Evolutionary conservation across 148 eudicot genomes (phyloP).

Genomic region (Heliosperma pusillum): DNA sequence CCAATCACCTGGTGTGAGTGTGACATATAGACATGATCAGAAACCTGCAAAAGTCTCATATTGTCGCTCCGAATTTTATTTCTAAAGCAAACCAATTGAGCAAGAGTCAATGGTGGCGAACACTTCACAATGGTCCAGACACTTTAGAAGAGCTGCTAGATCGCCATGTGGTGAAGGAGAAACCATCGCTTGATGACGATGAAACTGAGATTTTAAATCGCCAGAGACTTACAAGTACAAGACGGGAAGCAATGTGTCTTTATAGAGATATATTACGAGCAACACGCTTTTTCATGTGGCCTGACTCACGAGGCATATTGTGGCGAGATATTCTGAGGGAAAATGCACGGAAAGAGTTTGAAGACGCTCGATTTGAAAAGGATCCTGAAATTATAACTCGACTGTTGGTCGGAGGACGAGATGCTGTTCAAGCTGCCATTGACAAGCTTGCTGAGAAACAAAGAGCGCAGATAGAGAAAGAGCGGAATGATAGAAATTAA

Average conservation of each 20-base stretch:
- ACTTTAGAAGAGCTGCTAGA: conserved; percentile 75
- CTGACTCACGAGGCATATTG: conserved; percentile 52
- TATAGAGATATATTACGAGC: conserved; percentile 82
- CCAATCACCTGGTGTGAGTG: background rate
- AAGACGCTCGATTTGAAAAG: conserved; percentile 67
- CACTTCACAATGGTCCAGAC: conserved; percentile 71
- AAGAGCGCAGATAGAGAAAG: conserved; percentile 57
- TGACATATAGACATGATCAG: conserved; percentile 15
- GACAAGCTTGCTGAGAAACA: conserved; percentile 77
- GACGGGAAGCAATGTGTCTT: conserved; percentile 75
- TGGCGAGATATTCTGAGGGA: conserved; percentile 83
- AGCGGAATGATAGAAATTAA: conserved; percentile 27
- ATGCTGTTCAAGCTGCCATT: conserved; percentile 65
- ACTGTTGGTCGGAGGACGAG: conserved; percentile 64
- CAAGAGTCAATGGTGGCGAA: conserved; percentile 11
- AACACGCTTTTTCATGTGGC: conserved; percentile 79
- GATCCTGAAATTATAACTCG: conserved; percentile 78
- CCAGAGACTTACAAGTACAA: conserved; percentile 75
- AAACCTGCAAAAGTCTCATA: conserved; percentile 17
- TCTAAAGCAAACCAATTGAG: background rate
- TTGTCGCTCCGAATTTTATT: conserved; percentile 7
- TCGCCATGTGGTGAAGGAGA: conserved; percentile 58
- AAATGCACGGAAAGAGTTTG: conserved; percentile 76
- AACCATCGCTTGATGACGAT: conserved; percentile 38
- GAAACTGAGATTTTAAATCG: conserved; percentile 50